A percentile compares a stretch with the other conserved stretches of the same genome.
These are phyloP conservation scores for Oryza longistaminata DNA, from an alignment of 176 grass and related monocot species.

Conservation along the genomic window DNA sequence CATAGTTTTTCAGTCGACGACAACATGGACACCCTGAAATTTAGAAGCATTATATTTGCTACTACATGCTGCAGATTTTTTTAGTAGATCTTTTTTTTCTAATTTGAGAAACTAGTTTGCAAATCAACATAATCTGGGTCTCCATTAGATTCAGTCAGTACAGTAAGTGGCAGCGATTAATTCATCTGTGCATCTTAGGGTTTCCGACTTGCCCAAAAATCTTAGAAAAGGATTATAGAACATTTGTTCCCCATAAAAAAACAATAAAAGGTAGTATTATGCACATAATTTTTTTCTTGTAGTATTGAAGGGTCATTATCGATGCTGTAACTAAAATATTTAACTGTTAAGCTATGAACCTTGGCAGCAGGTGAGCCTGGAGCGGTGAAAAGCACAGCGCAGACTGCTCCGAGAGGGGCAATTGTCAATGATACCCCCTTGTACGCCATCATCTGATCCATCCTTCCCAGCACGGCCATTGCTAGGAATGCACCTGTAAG, in stretches of 20 bases:
- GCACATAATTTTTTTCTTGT: not conserved
- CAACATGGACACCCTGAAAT: not conserved
- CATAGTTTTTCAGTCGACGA: not conserved
- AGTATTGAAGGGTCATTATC: not conserved
- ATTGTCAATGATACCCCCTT: conserved; percentile 72
- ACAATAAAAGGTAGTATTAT: not conserved
- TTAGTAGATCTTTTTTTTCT: not conserved
- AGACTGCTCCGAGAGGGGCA: conserved; percentile 90
- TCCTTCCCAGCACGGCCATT: conserved; percentile 76
- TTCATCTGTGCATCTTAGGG: not conserved
- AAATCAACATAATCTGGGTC: not conserved
- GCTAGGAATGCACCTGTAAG: conserved; percentile 78
- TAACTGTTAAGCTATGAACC: conserved; percentile 34
- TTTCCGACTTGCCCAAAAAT: not conserved
- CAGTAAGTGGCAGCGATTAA: not conserved
- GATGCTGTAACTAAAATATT: not conserved
- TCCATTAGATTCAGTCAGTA: not conserved
- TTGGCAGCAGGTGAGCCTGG: conserved; percentile 68
- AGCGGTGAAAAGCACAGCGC: conserved; percentile 69
- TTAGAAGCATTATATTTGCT: not conserved
- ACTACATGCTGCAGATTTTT: not conserved
- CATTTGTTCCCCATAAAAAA: not conserved
- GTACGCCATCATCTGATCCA: conserved; percentile 76
- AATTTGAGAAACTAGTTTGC: not conserved
- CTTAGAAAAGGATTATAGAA: not conserved